These are phyloP conservation scores for Coniferiporia weirii DNA, from an alignment of 1,284 basidiomycete genomes.

Conservation along the genomic window DNA sequence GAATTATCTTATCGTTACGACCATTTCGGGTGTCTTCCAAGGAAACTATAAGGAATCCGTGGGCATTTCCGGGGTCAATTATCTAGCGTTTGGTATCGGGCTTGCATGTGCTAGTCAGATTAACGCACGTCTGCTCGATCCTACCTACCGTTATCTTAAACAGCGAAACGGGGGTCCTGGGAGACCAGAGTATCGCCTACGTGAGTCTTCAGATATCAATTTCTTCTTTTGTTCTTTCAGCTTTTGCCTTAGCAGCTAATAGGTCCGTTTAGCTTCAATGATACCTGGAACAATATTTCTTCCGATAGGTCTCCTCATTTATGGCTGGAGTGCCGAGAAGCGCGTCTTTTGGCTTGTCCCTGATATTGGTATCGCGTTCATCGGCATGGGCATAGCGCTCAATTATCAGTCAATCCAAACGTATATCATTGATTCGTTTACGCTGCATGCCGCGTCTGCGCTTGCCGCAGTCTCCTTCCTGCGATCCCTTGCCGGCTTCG, in stretches of 20 bases:
- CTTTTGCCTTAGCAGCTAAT: neutral
- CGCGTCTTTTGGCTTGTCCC: constrained; percentile 61
- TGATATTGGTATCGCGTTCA: constrained; percentile 54
- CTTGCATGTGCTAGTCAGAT: constrained; percentile 48
- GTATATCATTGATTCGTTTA: constrained; percentile 64
- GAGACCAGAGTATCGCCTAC: constrained; percentile 51
- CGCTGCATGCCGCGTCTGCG: constrained; percentile 61
- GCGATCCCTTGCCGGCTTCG: constrained; percentile 57
- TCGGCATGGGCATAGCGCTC: constrained; percentile 51
- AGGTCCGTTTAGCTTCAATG: constrained; percentile 45
- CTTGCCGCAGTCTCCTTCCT: constrained; percentile 53
- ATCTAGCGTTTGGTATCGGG: constrained; percentile 59
- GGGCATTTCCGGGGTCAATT: constrained; percentile 45
- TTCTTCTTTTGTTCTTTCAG: neutral
- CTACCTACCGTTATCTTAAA: constrained; percentile 47
- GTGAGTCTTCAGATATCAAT: constrained; percentile 31
- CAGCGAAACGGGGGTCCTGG: constrained; percentile 47
- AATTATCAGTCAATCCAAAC: constrained; percentile 55
- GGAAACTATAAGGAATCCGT: constrained; percentile 42
- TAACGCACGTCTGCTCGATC: constrained; percentile 54
- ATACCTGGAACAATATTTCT: constrained; percentile 50
- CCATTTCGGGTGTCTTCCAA: constrained; percentile 47
- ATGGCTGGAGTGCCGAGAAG: constrained; percentile 60
- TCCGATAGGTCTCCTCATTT: constrained; percentile 54
- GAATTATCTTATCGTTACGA: constrained; percentile 26